Percentiles rank a stretch among this genome's conserved stretches.
phyloP scores from a whole-genome alignment of 108 stramenopile genomes.

The Discostella stelligeroides region DNA sequence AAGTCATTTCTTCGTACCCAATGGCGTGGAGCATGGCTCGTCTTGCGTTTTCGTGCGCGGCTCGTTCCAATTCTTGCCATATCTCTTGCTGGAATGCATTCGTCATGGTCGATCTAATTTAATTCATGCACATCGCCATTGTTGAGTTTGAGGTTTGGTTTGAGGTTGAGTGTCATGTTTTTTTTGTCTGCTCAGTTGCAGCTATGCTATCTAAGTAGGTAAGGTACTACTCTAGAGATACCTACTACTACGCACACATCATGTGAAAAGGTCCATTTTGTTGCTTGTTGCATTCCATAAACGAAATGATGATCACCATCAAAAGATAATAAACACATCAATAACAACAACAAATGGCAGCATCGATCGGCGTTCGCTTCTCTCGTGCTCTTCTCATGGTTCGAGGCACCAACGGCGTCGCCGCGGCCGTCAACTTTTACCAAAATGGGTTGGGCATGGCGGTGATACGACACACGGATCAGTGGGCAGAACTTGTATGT shows the following conservation, averaged over 20 bases:
- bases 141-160: too few relatives aligned
- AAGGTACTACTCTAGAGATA: too few relatives aligned
- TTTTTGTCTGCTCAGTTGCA: too few relatives aligned
- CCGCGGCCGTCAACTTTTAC: slow-evolving; percentile 83
- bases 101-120: not conserved
- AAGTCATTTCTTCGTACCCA: slow-evolving; percentile 11
- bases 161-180: too few relatives aligned
- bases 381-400: slow-evolving; percentile 81
- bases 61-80: slow-evolving; percentile 12
- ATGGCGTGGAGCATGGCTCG: slow-evolving; percentile 20
- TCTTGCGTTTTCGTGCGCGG: slow-evolving; percentile 11
- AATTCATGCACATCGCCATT: too few relatives aligned
- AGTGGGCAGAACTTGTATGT: slow-evolving; percentile 77
- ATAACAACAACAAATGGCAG: slow-evolving; percentile 10
- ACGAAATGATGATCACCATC: not conserved
- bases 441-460: slow-evolving; percentile 70
- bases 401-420: slow-evolving; percentile 73
- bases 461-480: slow-evolving; percentile 78
- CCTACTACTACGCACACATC: too few relatives aligned
- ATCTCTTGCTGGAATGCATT: not conserved
- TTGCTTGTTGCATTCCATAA: too few relatives aligned
- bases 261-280: too few relatives aligned
- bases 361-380: slow-evolving; percentile 50
- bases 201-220: too few relatives aligned
- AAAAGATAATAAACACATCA: not conserved